Percentiles rank a stretch among this genome's conserved stretches.
Evolutionary conservation across 2,329 filamentous ascomycete genomes (phyloP).

Genomic region (Sordariomycetes sp.): DNA sequence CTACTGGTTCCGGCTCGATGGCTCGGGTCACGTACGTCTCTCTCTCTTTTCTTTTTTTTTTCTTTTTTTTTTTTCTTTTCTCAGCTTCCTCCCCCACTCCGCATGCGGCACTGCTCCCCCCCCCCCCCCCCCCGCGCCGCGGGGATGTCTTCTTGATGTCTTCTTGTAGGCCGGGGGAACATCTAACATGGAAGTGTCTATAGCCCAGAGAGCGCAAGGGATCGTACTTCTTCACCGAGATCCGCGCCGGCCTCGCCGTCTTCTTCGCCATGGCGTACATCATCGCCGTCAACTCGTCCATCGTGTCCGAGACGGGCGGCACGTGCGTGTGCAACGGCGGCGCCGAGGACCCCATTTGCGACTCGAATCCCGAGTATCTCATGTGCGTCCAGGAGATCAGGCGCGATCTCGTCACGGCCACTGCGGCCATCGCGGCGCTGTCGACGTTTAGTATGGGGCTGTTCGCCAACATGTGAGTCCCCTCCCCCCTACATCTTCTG

Average conservation of each 20-base stretch:
- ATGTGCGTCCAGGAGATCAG: conserved; percentile 53
- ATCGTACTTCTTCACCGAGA: conserved; percentile 69
- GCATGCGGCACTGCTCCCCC: not conserved
- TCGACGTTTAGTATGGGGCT: conserved; percentile 75
- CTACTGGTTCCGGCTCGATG: conserved; percentile 67
- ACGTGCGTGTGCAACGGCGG: conserved; percentile 58
- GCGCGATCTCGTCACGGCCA: conserved; percentile 72
- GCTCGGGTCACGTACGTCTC: conserved; percentile 70
- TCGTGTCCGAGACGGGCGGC: conserved; percentile 52
- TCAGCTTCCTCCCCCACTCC: not conserved
- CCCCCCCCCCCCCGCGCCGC: not conserved
- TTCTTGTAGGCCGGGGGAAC: no score
- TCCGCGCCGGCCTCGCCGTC: conserved; percentile 70
- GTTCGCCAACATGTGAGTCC: conserved; percentile 56
- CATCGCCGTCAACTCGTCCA: conserved; percentile 37
- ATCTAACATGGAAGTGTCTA: not conserved
- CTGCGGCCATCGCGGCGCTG: conserved; percentile 68
- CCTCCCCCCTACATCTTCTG: not conserved
- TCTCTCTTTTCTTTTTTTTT: no score
- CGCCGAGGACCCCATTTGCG: conserved; percentile 37
- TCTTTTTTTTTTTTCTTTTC: not conserved
- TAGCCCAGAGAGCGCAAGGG: conserved; percentile 59
- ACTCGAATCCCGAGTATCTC: conserved; percentile 40
- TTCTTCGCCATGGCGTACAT: conserved; percentile 54
- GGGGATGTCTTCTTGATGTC: no score